These are phyloP conservation scores for Diplodia mutila DNA, from an alignment of 2,329 filamentous ascomycete species.

Conservation along the genomic window DNA sequence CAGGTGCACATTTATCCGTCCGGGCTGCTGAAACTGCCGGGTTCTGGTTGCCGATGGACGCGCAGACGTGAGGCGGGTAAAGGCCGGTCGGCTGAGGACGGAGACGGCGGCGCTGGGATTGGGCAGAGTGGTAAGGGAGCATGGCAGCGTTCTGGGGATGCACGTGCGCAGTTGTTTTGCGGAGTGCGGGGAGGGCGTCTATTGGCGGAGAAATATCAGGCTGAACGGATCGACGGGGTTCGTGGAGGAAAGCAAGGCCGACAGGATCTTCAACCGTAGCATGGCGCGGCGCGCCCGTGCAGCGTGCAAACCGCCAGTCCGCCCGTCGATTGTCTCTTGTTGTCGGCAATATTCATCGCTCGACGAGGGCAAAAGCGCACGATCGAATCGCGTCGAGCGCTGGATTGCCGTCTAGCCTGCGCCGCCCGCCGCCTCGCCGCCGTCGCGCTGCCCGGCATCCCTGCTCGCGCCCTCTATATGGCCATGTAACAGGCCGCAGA, in stretches of 20 bases:
- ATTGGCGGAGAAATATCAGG: constrained; percentile 26
- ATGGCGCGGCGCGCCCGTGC: constrained; percentile 9
- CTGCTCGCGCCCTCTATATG: constrained; percentile 25
- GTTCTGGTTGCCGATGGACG: constrained; percentile 14
- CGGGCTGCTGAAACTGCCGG: neutral
- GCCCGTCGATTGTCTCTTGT: constrained; percentile 17
- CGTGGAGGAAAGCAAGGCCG: constrained; percentile 23
- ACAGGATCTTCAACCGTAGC: constrained; percentile 25
- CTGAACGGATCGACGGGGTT: constrained; percentile 24
- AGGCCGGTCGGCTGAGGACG: neutral
- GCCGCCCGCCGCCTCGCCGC: constrained; percentile 15
- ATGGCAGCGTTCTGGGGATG: neutral
- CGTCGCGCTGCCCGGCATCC: constrained; percentile 21
- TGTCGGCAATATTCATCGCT: constrained; percentile 19
- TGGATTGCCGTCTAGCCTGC: constrained; percentile 7
- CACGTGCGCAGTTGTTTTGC: constrained; percentile 6
- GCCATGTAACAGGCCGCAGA: constrained; percentile 22
- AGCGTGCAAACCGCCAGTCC: constrained; percentile 11
- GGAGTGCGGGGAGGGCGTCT: constrained; percentile 15
- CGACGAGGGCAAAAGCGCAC: neutral
- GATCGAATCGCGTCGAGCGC: neutral
- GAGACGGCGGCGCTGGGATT: constrained; percentile 1
- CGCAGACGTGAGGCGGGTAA: neutral
- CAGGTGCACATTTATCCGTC: constrained; percentile 12
- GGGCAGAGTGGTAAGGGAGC: neutral